These are phyloP conservation scores for Emmonsia crescens DNA, from an alignment of 2,329 filamentous ascomycete genomes.

Conservation along the genomic window DNA sequence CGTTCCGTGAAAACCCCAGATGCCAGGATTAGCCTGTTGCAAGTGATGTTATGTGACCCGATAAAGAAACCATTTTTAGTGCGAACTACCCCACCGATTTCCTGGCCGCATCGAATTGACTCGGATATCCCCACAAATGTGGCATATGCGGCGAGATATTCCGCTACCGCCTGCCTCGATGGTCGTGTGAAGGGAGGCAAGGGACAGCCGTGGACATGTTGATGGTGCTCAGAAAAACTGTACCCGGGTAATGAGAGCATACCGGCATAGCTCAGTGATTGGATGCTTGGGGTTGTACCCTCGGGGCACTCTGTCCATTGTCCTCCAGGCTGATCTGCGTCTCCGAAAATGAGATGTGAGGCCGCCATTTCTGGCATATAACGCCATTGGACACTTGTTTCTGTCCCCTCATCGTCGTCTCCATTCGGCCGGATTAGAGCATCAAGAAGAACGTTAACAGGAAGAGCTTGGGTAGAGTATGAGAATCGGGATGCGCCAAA, in stretches of 20 bases:
- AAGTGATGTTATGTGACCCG: constrained; percentile 41
- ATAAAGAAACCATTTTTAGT: constrained; percentile 39
- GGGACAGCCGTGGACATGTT: constrained; percentile 28
- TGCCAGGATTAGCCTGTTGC: constrained; percentile 47
- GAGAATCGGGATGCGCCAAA: constrained; percentile 47
- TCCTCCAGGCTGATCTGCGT: constrained; percentile 42
- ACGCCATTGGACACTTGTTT: constrained; percentile 45
- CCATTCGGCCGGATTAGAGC: constrained; percentile 49
- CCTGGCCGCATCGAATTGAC: constrained; percentile 34
- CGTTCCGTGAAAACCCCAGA: constrained; percentile 49
- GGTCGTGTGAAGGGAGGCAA: constrained; percentile 45
- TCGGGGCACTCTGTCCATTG: constrained; percentile 49
- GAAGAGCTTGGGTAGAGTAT: constrained; percentile 51
- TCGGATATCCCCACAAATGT: constrained; percentile 41
- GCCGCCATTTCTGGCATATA: constrained; percentile 41
- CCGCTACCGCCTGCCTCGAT: constrained; percentile 43
- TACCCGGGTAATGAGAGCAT: constrained; percentile 52
- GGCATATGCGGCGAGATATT: constrained; percentile 47
- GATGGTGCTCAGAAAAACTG: constrained; percentile 44
- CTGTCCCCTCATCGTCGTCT: constrained; percentile 42
- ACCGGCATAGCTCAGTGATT: constrained; percentile 51
- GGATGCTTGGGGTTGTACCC: constrained; percentile 45
- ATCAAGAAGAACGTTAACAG: constrained; percentile 50
- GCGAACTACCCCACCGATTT: constrained; percentile 36
- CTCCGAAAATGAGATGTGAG: constrained; percentile 44